Base-by-base conservation (phyloP, 2,329 filamentous ascomycete genomes). In the Colletotrichum coccodes region DNA sequence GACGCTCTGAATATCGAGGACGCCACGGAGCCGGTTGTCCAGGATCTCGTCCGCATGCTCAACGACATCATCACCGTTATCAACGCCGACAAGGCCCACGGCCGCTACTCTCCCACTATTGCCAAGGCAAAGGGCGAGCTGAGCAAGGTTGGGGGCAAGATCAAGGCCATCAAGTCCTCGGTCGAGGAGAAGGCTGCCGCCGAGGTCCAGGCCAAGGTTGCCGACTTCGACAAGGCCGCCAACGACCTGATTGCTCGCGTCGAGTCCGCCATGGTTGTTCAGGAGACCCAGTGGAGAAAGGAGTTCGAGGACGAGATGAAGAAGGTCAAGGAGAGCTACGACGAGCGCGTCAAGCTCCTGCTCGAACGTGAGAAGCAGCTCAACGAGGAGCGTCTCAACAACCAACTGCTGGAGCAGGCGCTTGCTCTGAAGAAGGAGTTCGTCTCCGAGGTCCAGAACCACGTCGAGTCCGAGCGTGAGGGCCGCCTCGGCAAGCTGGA, bases 31-130 rank as follows among this genome's bases (percentile, higher is more conserved):
- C 93, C 94, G 32, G 88, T 97, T 40, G 93, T 98, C 26, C 94
- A 98, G 81, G 94, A 98, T 76, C 86, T 99, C 6, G 94, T 97
- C 68, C 95, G 94, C 83, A 95, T 97, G 83, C 87, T 99, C 75
- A 99, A 99, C 82, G 94, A 97, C 80, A 92, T 99, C 75, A 97
- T 99, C 77, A 91, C 93, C 9, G 94, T 97, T 53, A 91, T 98
- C 78, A 97, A 98, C 79, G 92, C 93, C 66, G 95, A 97, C 78
- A 89, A 91, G 70, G 89, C 93, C 65, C 89, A 91, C 71, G 87
- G 87, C 73, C 94, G 92, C 79, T 97, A 96, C 81, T 90, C 89
- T 60, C 87, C 89, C 3, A 91, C 94, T 1, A 90, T 99, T 67
- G 84, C 87, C 73, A 95, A 96, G 84, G 95, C 95, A 71, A 98